A percentile compares a stretch with the other conserved stretches of the same genome.
Evolutionary conservation across 495 filamentous ascomycete species (phyloP).

Genomic region (Neurospora sp.): DNA sequence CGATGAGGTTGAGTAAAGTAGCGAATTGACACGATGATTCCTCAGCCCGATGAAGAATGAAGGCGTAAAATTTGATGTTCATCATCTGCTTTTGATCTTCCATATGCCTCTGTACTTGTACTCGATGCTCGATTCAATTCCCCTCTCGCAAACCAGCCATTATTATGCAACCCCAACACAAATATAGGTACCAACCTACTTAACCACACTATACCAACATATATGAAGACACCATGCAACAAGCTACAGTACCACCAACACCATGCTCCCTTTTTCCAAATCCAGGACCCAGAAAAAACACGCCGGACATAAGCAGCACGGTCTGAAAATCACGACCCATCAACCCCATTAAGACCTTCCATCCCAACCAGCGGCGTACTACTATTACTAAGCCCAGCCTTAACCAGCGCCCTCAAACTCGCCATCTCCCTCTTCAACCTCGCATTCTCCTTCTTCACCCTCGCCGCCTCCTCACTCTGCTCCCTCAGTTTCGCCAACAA

Average conservation of each 20-base stretch:
- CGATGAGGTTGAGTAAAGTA: too few relatives aligned
- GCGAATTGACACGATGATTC: too few relatives aligned
- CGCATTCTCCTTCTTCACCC: conserved; percentile 71
- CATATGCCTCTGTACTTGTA: background rate
- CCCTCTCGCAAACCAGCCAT: background rate
- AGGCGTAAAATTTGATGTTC: background rate
- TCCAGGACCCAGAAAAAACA: background rate
- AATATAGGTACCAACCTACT: background rate
- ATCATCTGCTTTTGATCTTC: background rate
- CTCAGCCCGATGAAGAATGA: too few relatives aligned
- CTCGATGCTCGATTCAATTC: background rate
- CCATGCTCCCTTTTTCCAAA: background rate
- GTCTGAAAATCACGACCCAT: background rate
- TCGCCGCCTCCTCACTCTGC: conserved; percentile 55
- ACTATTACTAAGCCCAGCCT: conserved; percentile 13
- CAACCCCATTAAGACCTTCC: background rate
- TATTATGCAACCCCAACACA: background rate
- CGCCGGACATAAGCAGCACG: background rate
- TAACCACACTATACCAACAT: background rate
- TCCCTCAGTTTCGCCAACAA: conserved; percentile 56
- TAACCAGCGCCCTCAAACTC: conserved; percentile 37
- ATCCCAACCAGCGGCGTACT: background rate
- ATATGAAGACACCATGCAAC: background rate
- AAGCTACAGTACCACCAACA: background rate
- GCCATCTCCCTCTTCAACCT: conserved; percentile 42